phyloP scores from a whole-genome alignment of 768 basidiomycete species.

The Lentinula guzmanii region DNA sequence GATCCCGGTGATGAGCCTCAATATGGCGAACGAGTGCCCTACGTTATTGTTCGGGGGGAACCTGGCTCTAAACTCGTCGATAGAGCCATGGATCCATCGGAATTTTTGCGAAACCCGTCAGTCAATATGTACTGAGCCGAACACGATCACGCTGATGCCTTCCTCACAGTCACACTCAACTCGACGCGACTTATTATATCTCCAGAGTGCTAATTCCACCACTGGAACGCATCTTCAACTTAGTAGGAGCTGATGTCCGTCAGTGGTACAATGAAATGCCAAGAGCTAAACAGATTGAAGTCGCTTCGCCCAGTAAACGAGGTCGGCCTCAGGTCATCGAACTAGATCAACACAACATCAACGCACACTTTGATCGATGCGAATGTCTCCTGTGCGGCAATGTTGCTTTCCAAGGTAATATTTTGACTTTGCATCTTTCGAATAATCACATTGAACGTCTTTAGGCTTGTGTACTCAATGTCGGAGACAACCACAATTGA shows the following conservation, averaged over 20 bases:
- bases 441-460: neutral
- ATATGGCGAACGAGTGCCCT: conserved; percentile 91
- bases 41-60: conserved; percentile 71
- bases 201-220: conserved; percentile 82
- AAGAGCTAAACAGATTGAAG: conserved; percentile 33
- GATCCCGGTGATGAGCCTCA: conserved; percentile 84
- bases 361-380: conserved; percentile 67
- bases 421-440: neutral
- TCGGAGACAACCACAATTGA: conserved; percentile 39
- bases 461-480: conserved; percentile 68
- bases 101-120: conserved; percentile 60
- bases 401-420: conserved; percentile 46
- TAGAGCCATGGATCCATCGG: conserved; percentile 67
- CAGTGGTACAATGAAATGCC: conserved; percentile 90
- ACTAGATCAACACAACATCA: conserved; percentile 47
- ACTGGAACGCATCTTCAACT: conserved; percentile 83
- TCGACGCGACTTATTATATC: conserved; percentile 93
- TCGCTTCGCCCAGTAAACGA: conserved; percentile 23
- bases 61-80: conserved; percentile 65
- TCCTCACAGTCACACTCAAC: conserved; percentile 47
- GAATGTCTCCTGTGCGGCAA: conserved; percentile 68
- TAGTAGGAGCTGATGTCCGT: conserved; percentile 83
- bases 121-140: conserved; percentile 7
- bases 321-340: conserved; percentile 15
- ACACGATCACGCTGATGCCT: neutral